Evolutionary conservation across 2,329 filamentous ascomycete genomes (phyloP).

Genomic region (Aspergillus nomiae): DNA sequence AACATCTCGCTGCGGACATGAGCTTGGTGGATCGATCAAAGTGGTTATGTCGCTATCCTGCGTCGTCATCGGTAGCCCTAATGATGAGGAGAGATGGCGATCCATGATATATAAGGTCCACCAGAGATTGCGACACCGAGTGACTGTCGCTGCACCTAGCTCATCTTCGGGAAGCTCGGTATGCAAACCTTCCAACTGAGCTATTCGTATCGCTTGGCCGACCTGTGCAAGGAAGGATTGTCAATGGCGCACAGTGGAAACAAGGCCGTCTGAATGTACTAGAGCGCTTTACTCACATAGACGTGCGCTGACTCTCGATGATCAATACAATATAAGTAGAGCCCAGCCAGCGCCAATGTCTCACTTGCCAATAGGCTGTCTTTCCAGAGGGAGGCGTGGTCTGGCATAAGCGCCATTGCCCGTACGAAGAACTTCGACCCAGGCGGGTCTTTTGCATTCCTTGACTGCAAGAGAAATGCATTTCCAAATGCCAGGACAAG

Average conservation of each 20-base stretch:
- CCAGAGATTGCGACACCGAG: slow-evolving; percentile 42
- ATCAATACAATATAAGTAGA: slow-evolving; percentile 45
- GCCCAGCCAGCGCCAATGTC: slow-evolving; percentile 36
- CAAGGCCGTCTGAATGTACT: no score
- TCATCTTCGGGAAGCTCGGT: slow-evolving; percentile 43
- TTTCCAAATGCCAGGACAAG: slow-evolving; percentile 20
- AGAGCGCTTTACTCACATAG: slow-evolving; percentile 22
- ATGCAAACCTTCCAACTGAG: slow-evolving; percentile 46
- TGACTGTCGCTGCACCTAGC: slow-evolving; percentile 34
- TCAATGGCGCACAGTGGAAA: background rate
- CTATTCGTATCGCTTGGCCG: slow-evolving; percentile 44
- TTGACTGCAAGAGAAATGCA: slow-evolving; percentile 16
- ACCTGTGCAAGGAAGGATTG: slow-evolving; percentile 28
- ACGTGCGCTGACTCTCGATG: slow-evolving; percentile 38
- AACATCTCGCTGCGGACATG: slow-evolving; percentile 30
- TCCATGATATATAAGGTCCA: slow-evolving; percentile 48
- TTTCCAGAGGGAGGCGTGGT: slow-evolving; percentile 37
- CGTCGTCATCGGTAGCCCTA: slow-evolving; percentile 42
- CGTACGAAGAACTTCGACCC: slow-evolving; percentile 23
- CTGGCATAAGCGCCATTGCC: slow-evolving; percentile 40
- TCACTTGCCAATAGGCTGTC: slow-evolving; percentile 43
- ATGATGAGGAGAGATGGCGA: slow-evolving; percentile 42
- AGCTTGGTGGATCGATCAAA: slow-evolving; percentile 28
- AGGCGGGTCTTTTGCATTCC: slow-evolving; percentile 14
- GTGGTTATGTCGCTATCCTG: slow-evolving; percentile 46